Evolutionary conservation across 352 stramenopile species (phyloP), one percentile per base, ranked within the genome.

Genomic region (Albugo candida): DNA sequence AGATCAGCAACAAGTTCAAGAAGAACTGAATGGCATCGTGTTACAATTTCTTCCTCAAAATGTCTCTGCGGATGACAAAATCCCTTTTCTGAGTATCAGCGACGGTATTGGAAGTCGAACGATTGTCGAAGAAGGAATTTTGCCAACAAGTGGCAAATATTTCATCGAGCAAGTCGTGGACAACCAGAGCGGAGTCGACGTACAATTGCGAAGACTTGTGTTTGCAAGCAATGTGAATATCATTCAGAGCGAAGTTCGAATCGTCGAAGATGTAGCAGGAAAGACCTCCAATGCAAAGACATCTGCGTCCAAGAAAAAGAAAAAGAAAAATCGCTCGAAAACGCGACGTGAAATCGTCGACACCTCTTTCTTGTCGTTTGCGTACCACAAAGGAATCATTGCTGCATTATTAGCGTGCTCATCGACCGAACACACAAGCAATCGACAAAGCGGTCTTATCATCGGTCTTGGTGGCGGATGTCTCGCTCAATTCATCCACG

Each of bases 301-400:
- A 45, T 80, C 67, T 57, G 60, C 55, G 18, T 77, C 71, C 49
- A 72, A 67, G 39, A 80, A 80, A 47, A 75, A 70, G 20, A 83
- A 69, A 24, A 70, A 73, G 45, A 79, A 82, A 35, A 36, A 14
- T 19, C 45, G 51, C 0, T 24, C 38, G 8, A 14, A n/a, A 31
- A 54, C 49, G 0, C 62, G 53, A n/a, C 45, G 49, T 17, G 45
- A 50, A 1, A 52, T 49, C 11, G 61, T 88, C 19, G 72, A 86
- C 46, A 58, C 60, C 17, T 67, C 56, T 0, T 84, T 76, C 47
- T 45, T 91, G 40, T 63, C 63, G 0, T 88, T 86, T 20, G 70
- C 81, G 16, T 88, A 87, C 52, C 77, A 91, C 51, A 76, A 70
- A 44, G 74, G 69, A 36, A 84, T 91, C 62, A 52, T 81, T 12